Conservation (phyloP, 352 stramenopile species). For the Elongisporangium senticosum region DNA sequence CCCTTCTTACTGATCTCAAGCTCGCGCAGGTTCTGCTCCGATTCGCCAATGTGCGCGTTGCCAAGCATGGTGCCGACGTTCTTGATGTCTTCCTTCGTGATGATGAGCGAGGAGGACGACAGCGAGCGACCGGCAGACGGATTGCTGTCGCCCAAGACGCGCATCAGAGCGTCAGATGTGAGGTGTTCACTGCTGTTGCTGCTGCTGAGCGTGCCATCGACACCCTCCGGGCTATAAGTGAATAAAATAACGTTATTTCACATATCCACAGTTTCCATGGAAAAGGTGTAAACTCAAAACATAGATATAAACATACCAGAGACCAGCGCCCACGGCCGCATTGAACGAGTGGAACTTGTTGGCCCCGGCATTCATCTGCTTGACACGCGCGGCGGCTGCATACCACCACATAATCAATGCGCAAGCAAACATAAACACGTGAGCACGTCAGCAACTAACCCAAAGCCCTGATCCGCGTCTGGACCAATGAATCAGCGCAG, state of each 20-base stretch:
- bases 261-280: neutral
- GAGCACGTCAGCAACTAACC: neutral
- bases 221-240: neutral
- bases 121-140: conserved; percentile 25
- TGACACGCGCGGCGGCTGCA: conserved; percentile 55
- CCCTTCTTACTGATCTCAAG: conserved; percentile 76
- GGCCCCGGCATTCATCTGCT: conserved; percentile 52
- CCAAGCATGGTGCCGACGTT: conserved; percentile 56
- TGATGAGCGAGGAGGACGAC: conserved; percentile 65
- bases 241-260: neutral
- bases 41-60: conserved; percentile 78
- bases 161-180: neutral
- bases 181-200: neutral
- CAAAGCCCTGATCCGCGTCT: neutral
- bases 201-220: neutral
- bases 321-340: conserved; percentile 36
- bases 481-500: neutral
- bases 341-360: conserved; percentile 79
- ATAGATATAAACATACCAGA: conserved; percentile 7
- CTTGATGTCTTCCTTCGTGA: conserved; percentile 81
- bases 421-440: neutral
- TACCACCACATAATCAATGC: conserved; percentile 4
- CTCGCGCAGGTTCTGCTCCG: conserved; percentile 68
- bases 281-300: neutral
- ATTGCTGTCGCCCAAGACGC: neutral